Evolutionary conservation across 495 filamentous ascomycete species (phyloP).

Genomic region (Penicillium atrosanguineum): DNA sequence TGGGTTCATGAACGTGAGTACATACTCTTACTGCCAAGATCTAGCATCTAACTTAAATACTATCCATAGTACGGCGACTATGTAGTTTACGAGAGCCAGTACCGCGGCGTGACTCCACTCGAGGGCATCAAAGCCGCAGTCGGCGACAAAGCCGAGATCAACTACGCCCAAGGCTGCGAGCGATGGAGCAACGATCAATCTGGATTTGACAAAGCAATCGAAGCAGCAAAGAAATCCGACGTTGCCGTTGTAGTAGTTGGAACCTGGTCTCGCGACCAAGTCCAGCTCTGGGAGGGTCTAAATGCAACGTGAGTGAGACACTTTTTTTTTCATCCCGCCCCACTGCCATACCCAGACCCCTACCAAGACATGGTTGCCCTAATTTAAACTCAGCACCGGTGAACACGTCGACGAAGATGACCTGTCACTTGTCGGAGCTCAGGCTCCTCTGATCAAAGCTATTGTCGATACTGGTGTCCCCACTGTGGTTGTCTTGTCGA

Average conservation of each 20-base stretch:
- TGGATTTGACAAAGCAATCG: constrained; percentile 59
- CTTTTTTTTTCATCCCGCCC: not conserved
- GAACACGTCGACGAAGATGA: constrained; percentile 65
- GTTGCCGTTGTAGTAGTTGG: constrained; percentile 70
- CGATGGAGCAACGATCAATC: constrained; percentile 68
- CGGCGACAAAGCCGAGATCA: constrained; percentile 49
- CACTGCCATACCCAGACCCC: not conserved
- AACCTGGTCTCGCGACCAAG: constrained; percentile 71
- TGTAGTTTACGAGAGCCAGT: constrained; percentile 58
- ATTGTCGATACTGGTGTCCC: constrained; percentile 64
- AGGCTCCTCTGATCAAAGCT: constrained; percentile 60
- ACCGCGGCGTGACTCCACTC: constrained; percentile 61
- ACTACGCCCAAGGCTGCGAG: constrained; percentile 68
- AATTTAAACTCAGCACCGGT: constrained; percentile 49
- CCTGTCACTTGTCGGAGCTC: constrained; percentile 67
- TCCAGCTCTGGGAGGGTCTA: constrained; percentile 62
- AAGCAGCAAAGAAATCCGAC: constrained; percentile 61
- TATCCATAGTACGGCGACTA: constrained; percentile 61
- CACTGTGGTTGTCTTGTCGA: constrained; percentile 66
- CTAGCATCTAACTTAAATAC: not conserved
- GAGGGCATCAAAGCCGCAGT: constrained; percentile 63
- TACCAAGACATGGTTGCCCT: not conserved
- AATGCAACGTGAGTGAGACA: constrained; percentile 54
- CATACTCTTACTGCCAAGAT: not conserved
- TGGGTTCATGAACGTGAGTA: constrained; percentile 64